Conservation (phyloP, 2,329 filamentous ascomycete species). For the Ophiostoma perfectum region DNA sequence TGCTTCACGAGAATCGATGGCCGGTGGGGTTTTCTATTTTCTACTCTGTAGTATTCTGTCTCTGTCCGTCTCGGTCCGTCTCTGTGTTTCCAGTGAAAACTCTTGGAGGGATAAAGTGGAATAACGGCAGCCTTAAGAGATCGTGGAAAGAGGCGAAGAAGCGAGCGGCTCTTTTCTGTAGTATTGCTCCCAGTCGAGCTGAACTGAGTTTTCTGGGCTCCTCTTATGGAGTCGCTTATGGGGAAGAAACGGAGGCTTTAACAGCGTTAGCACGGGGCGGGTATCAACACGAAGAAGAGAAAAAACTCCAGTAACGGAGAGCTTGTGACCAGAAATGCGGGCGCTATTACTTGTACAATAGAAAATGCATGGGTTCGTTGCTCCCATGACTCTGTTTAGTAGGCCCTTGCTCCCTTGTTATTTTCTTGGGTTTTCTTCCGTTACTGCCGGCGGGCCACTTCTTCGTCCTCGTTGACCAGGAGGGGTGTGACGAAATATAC, state of each 20-base stretch:
- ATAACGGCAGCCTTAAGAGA: neutral
- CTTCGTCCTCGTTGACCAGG: neutral
- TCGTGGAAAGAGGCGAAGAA: neutral
- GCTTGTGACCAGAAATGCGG: slow-evolving; percentile 7
- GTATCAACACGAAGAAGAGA: neutral
- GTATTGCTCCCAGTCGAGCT: neutral
- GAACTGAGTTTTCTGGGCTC: neutral
- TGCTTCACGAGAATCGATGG: neutral
- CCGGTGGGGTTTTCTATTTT: neutral
- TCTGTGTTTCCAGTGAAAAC: neutral
- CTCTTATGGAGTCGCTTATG: neutral
- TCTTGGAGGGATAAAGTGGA: neutral
- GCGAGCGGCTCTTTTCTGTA: neutral
- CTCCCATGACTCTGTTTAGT: neutral
- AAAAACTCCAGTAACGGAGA: neutral
- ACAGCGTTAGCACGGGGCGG: neutral
- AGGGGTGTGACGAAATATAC: neutral
- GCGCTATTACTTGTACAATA: neutral
- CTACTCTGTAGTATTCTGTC: too few relatives aligned
- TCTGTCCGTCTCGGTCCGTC: too few relatives aligned
- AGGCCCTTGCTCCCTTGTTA: neutral
- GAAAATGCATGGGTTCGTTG: neutral
- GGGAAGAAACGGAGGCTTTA: neutral
- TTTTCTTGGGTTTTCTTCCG: neutral
- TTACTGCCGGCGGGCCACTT: neutral